These are phyloP conservation scores for Fusarium nanum DNA, from an alignment of 2,329 filamentous ascomycete species.

Conservation along the genomic window DNA sequence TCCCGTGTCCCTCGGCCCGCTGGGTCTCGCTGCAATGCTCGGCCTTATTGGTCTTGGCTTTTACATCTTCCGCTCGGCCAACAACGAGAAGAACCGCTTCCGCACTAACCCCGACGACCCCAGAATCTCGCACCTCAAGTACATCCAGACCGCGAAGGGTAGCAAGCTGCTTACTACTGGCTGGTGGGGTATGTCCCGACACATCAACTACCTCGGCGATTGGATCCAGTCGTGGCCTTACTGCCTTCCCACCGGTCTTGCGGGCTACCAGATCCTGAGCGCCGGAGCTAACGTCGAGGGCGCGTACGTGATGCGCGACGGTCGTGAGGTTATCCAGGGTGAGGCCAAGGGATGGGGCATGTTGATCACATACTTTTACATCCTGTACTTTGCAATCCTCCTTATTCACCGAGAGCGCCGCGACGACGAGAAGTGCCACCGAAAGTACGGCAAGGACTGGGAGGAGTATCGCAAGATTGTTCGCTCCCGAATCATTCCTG, in stretches of 20 bases:
- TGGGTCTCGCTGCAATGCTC: conserved; percentile 73
- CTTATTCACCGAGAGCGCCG: conserved; percentile 86
- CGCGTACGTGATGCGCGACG: conserved; percentile 68
- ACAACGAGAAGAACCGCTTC: conserved; percentile 96
- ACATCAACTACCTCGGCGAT: conserved; percentile 97
- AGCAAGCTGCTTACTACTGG: conserved; percentile 85
- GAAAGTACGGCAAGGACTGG: conserved; percentile 95
- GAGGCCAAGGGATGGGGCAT: conserved; percentile 85
- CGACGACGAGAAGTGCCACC: conserved; percentile 90
- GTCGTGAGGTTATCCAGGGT: conserved; percentile 75
- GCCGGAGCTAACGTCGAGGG: conserved; percentile 63
- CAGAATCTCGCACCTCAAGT: conserved; percentile 80
- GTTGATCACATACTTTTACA: conserved; percentile 92
- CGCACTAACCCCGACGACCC: conserved; percentile 87
- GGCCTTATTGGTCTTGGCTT: conserved; percentile 79
- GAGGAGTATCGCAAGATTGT: conserved; percentile 87
- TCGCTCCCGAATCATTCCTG: conserved; percentile 83
- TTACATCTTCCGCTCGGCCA: conserved; percentile 91
- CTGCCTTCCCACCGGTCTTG: conserved; percentile 84
- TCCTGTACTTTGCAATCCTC: conserved; percentile 89
- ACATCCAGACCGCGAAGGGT: conserved; percentile 85
- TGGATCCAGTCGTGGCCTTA: conserved; percentile 96
- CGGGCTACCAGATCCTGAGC: conserved; percentile 80
- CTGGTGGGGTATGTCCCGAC: conserved; percentile 92
- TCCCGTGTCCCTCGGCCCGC: conserved; percentile 79